phyloP scores from a whole-genome alignment of 176 grass and related monocot genomes.

The Cocos nucifera region DNA sequence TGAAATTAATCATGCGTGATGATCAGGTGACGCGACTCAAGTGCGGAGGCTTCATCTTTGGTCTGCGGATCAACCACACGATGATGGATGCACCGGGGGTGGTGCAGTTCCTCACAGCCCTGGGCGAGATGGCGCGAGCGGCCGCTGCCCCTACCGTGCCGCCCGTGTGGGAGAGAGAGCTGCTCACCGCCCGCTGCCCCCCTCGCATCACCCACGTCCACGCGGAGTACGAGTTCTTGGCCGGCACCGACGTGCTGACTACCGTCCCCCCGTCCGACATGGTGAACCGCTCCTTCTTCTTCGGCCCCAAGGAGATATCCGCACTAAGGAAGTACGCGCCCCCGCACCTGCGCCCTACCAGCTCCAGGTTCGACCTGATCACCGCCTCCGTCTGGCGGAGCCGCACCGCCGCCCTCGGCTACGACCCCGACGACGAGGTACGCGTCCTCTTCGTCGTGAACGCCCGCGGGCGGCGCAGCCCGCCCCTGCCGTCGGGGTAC shows the following conservation, averaged over 20 bases:
- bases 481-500: slow-evolving; percentile 44
- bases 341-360: slow-evolving; percentile 17
- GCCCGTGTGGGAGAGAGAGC: slow-evolving; percentile 49
- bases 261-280: not conserved
- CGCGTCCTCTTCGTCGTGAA: slow-evolving; percentile 52
- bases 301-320: slow-evolving; percentile 32
- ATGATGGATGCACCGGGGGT: slow-evolving; percentile 42
- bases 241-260: slow-evolving; percentile 14
- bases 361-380: slow-evolving; percentile 52
- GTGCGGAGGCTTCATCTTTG: slow-evolving; percentile 67
- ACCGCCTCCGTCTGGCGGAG: slow-evolving; percentile 56
- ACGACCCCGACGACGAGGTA: slow-evolving; percentile 39
- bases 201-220: slow-evolving; percentile 32
- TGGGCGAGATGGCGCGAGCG: slow-evolving; percentile 51
- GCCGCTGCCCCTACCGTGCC: slow-evolving; percentile 19
- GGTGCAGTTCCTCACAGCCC: slow-evolving; percentile 54
- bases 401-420: slow-evolving; percentile 42
- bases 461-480: slow-evolving; percentile 29
- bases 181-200: slow-evolving; percentile 25
- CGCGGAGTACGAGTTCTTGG: slow-evolving; percentile 45
- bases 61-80: slow-evolving; percentile 51
- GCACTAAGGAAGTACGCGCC: slow-evolving; percentile 32
- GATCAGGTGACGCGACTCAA: slow-evolving; percentile 44
- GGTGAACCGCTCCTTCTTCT: slow-evolving; percentile 32
- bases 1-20: no score